Percentiles rank a stretch among this genome's conserved stretches.
Conservation (phyloP, 1,284 basidiomycete species). For the Cryptococcus hybrid region DNA sequence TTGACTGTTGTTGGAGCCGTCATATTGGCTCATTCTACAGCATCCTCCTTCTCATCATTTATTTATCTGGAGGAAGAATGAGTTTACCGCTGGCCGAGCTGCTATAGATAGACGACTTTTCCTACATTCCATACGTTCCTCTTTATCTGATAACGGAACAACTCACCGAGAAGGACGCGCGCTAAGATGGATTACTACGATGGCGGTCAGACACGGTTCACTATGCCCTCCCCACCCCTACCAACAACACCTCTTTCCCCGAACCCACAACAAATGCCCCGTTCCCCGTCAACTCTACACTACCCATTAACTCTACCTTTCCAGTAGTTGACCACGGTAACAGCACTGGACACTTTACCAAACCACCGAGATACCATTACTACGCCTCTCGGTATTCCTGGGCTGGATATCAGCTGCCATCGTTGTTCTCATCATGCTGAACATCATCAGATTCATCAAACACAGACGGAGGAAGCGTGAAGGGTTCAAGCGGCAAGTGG, state of each 20-base stretch:
- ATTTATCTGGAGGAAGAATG: not conserved
- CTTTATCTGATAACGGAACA: not conserved
- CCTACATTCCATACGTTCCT: not conserved
- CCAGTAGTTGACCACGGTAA: not conserved
- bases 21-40: no score
- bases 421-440: slow-evolving; percentile 8
- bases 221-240: not conserved
- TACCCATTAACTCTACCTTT: not conserved
- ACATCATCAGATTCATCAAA: slow-evolving; percentile 4
- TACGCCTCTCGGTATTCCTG: slow-evolving; percentile 20
- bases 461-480: slow-evolving; percentile 2
- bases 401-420: slow-evolving; percentile 12
- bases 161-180: not conserved
- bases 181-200: not conserved
- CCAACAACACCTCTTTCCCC: not conserved
- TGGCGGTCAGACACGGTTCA: not conserved
- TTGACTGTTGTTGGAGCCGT: no score
- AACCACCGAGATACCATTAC: slow-evolving; percentile 7
- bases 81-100: not conserved
- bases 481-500: not conserved
- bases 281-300: not conserved
- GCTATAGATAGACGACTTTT: not conserved
- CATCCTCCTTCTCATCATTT: no score
- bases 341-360: not conserved
- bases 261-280: not conserved